These are phyloP conservation scores for Cladosporium velox DNA, from an alignment of 2,329 filamentous ascomycete genomes.

Conservation along the genomic window DNA sequence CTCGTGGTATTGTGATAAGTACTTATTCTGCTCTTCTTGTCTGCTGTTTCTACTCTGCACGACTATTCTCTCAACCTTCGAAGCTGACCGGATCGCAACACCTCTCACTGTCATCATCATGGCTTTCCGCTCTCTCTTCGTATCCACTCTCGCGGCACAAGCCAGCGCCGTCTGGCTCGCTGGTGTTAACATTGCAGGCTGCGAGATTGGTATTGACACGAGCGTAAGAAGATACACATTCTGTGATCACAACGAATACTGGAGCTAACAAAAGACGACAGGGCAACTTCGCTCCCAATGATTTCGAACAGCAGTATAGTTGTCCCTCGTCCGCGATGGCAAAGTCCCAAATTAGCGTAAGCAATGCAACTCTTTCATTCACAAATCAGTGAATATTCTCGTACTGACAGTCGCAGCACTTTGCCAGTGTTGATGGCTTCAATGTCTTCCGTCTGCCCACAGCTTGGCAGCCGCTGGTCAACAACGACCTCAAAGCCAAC, in stretches of 20 bases:
- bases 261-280: background rate
- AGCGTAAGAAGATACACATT: background rate
- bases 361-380: no score
- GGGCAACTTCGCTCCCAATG: conserved; percentile 7
- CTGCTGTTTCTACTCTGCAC: background rate
- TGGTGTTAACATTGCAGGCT: conserved; percentile 1
- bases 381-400: no score
- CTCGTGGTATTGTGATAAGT: background rate
- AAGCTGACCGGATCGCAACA: background rate
- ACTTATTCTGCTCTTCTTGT: background rate
- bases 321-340: conserved; percentile 17
- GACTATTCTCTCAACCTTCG: background rate
- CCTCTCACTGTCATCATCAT: background rate
- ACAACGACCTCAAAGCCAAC: conserved; percentile 26
- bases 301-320: background rate
- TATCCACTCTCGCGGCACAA: background rate
- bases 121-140: background rate
- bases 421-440: conserved; percentile 53
- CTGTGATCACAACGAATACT: no score
- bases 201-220: conserved; percentile 1
- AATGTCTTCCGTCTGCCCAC: conserved; percentile 61
- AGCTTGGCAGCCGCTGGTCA: conserved; percentile 31
- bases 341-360: conserved; percentile 44
- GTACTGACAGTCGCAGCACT: conserved; percentile 45
- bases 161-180: conserved; percentile 2